Base-by-base conservation (phyloP, 2,329 filamentous ascomycete genomes). In the Claviceps maximensis region DNA sequence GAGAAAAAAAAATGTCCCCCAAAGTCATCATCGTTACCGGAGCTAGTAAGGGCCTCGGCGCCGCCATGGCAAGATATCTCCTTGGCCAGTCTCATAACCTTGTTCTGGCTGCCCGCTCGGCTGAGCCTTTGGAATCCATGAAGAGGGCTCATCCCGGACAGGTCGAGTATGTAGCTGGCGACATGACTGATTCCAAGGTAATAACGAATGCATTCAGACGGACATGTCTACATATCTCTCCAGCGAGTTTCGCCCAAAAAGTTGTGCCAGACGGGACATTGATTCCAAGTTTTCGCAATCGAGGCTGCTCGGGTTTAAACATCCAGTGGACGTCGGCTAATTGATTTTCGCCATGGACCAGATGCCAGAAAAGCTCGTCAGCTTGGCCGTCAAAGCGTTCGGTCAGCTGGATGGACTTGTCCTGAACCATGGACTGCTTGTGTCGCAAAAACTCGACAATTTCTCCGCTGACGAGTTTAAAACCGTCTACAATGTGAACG, bases 361-460 rank as follows among this genome's bases (percentile, higher is more conserved):
- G 77, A 67, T 85, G 29, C 78, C 80, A 4, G 67, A 75, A 1
- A 78, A 78, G 62, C 78, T 86, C 4, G 79, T 88, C 4, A 73
- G 83, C 3, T 69, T 82, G 1, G 85, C 89, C 0, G 63, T 86
- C 12, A 70, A 77, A 29, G 71, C 78, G 0, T 97, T 88, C 66
- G 84, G 83, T 10, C 74, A 73, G 49, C 69, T 98, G 4, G 89
- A 98, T 64, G 86, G 83, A 1, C 66, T 98, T 46, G 80, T 98
- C 13, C 72, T 97, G 56, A 97, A 97, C 67, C 93, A 98, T 65
- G 90, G 89, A 21, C 74, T 82, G 1, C 70, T 98, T 46, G 78
- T 82, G n/a, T 86, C 89, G 1, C 83, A 94, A 44, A 80, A 79
- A 50, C 71, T 97, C 46, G 80, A 72, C 3, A 79, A 91, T 53